Base-by-base conservation (phyloP, 805 yeast species). In the Metschnikowia dekortorum region DNA sequence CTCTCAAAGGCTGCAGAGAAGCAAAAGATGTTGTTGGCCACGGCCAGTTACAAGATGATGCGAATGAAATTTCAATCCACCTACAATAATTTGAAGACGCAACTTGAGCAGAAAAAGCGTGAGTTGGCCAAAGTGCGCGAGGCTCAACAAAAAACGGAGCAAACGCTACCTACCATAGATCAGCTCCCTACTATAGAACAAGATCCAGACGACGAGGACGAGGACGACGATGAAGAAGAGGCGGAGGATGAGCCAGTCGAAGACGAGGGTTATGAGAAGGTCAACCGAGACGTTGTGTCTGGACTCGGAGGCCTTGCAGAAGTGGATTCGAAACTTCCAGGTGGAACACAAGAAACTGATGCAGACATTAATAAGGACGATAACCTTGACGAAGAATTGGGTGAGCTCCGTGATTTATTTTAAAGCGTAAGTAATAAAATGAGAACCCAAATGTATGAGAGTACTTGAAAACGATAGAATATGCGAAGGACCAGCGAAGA, bases 61-160 rank as follows among this genome's bases (percentile, higher is more conserved):
- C 83, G 85, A 62, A 87, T 85, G 66, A 84, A 97, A 70, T 87
- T 91, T 64, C 77, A 84, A 59, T 94, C 87, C 56, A 90, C 86
- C 46, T 87, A 89, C 46, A 79, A 78, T 51, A 84, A 91, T 53
- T 76, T 94, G 61, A 84, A 83, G 65, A 83, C 84, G 48, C 96
- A 92, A 59, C 76, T 89, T 52, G 96, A 89, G 48, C 76, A 83
- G 61, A 94, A 92, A 50, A 55, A 57, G 51, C 46, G 61, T 6
- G 61, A 57, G 46, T 52, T 58, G 55, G 55, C 49, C 41, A 53
- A 57, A 44, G 40, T 58, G 30, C 51, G 53, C 33, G 61, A 58
- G 43, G 56, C 47, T 46, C 58, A 52, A 42, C 51, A 47, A 30
- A 51, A 55, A 29, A 53, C 50, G 38, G 53, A 46, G 29, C 39